Conservation (phyloP, 2,329 filamentous ascomycete species). For the Sporothrix pallida region DNA sequence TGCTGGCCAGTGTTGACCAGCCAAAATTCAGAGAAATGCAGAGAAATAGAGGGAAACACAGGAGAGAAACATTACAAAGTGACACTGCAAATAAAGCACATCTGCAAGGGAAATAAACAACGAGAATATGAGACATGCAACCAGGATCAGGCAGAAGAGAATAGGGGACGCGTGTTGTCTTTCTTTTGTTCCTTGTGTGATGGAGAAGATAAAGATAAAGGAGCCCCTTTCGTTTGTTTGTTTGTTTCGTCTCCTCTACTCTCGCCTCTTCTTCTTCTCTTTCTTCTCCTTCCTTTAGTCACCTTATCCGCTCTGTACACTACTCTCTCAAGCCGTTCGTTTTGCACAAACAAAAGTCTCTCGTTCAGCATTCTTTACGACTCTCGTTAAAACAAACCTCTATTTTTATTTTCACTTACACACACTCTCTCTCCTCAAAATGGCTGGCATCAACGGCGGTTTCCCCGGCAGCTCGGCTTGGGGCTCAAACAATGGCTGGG, state of each 20-base stretch:
- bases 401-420: background rate
- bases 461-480: conserved; percentile 15
- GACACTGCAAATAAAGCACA: background rate
- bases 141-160: conserved; percentile 3
- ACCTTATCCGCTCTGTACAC: conserved; percentile 12
- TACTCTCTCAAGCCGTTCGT: conserved; percentile 1
- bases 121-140: conserved; percentile 10
- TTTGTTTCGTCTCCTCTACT: background rate
- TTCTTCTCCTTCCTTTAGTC: background rate
- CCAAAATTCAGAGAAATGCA: background rate
- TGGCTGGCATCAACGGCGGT: conserved; percentile 20
- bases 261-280: background rate
- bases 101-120: conserved; percentile 4
- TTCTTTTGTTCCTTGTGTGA: background rate
- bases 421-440: background rate
- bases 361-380: conserved; percentile 13
- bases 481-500: conserved; percentile 13
- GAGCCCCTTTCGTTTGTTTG: background rate
- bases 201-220: background rate
- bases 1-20: background rate
- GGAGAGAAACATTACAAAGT: background rate
- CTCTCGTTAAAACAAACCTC: background rate
- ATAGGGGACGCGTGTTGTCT: background rate
- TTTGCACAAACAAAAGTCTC: conserved; percentile 15
- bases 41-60: background rate